Percentiles rank a stretch among this genome's conserved stretches.
Evolutionary conservation across 257 asterid genomes (phyloP).

Genomic region (Lycium barbarum): DNA sequence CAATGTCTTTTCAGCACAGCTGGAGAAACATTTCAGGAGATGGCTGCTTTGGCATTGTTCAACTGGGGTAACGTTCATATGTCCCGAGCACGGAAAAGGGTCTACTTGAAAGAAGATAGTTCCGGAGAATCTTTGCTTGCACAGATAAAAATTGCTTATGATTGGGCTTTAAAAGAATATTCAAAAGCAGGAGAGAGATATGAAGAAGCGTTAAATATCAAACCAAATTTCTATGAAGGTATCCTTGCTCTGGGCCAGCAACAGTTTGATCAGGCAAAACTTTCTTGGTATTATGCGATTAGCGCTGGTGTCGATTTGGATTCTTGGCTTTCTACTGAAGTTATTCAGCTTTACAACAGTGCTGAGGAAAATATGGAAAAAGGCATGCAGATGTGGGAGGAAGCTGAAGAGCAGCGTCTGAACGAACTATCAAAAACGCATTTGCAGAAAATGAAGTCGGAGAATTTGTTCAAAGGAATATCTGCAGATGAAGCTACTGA

Average conservation of each 20-base stretch:
- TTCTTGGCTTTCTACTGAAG: constrained; percentile 66
- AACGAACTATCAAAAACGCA: constrained; percentile 45
- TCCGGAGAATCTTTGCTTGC: constrained; percentile 55
- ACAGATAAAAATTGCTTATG: constrained; percentile 58
- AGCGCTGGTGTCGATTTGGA: constrained; percentile 62
- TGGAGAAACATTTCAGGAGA: constrained; percentile 78
- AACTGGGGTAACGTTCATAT: constrained; percentile 86
- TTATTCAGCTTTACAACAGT: constrained; percentile 67
- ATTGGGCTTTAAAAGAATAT: constrained; percentile 75
- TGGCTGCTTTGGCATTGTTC: constrained; percentile 89
- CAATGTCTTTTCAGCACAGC: constrained; percentile 66
- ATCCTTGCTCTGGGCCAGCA: constrained; percentile 77
- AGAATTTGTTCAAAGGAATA: constrained; percentile 46
- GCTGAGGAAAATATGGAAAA: constrained; percentile 85
- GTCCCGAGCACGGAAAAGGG: constrained; percentile 77
- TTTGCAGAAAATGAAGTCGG: constrained; percentile 60
- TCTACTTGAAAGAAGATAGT: constrained; percentile 61
- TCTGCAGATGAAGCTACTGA: constrained; percentile 71
- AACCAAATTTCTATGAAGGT: constrained; percentile 75
- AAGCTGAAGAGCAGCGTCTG: constrained; percentile 51
- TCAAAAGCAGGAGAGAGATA: constrained; percentile 67
- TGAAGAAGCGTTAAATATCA: constrained; percentile 68
- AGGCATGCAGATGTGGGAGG: constrained; percentile 87
- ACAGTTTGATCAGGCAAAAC: constrained; percentile 85
- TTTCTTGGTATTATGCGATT: constrained; percentile 74